Conservation (phyloP, 257 asterid species). For the Petrea volubilis region DNA sequence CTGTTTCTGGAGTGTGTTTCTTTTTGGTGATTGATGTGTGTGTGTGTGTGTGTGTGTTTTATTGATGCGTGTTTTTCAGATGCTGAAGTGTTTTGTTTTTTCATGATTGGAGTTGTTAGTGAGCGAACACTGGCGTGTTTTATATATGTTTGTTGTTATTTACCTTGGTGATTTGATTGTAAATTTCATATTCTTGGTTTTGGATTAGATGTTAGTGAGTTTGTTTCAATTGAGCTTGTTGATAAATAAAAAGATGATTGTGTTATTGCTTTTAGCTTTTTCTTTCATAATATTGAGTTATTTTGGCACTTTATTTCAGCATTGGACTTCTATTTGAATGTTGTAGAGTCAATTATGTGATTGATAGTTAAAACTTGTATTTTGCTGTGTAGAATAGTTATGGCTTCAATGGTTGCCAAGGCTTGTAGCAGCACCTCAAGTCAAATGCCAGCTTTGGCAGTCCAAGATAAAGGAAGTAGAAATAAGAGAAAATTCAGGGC, state of each 20-base stretch:
- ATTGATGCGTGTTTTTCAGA: conserved; percentile 22
- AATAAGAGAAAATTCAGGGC: conserved; percentile 94
- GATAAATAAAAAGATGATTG: conserved; percentile 17
- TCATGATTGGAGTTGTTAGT: conserved; percentile 28
- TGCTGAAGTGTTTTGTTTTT: conserved; percentile 34
- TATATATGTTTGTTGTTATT: conserved; percentile 23
- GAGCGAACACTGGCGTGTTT: conserved; percentile 24
- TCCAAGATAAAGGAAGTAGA: conserved; percentile 81
- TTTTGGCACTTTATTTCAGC: conserved; percentile 22
- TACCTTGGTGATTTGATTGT: conserved; percentile 15
- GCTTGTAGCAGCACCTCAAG: conserved; percentile 62
- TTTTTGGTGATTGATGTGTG: too few species aligned
- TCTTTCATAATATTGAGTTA: conserved; percentile 16
- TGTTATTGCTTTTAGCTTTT: neutral
- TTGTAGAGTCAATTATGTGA: too few species aligned
- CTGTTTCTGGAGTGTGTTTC: conserved; percentile 34
- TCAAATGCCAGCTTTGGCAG: conserved; percentile 61
- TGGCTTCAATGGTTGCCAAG: conserved; percentile 84
- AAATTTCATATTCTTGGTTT: conserved; percentile 14
- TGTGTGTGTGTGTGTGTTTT: too few species aligned
- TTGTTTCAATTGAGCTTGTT: conserved; percentile 38
- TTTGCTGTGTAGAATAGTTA: conserved; percentile 52
- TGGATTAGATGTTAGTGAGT: conserved; percentile 29
- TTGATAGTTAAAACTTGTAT: conserved; percentile 8
- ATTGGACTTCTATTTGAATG: conserved; percentile 23